Evolutionary conservation across 352 stramenopile species (phyloP).

Genomic region (Phytophthora ohioensis): DNA sequence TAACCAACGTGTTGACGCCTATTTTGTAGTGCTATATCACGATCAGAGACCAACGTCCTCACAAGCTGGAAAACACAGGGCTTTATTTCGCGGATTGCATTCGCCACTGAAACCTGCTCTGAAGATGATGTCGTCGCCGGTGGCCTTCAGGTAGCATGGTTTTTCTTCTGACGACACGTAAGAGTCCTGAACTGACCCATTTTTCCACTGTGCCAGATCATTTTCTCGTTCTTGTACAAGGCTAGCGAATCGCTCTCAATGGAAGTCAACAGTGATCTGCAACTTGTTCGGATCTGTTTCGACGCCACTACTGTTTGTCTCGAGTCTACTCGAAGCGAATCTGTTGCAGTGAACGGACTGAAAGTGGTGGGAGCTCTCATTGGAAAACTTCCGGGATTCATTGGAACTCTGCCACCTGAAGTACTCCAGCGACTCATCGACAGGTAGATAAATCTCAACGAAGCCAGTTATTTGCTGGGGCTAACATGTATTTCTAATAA

Average conservation of each 20-base stretch:
- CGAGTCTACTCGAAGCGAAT: conserved; percentile 34
- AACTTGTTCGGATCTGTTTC: conserved; percentile 39
- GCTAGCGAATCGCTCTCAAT: conserved; percentile 32
- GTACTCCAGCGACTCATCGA: conserved; percentile 42
- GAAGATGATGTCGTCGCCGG: conserved; percentile 38
- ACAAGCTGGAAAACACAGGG: conserved; percentile 38
- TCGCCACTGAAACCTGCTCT: conserved; percentile 26
- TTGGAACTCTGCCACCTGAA: conserved; percentile 32
- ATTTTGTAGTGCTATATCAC: conserved; percentile 37
- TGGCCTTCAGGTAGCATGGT: conserved; percentile 40
- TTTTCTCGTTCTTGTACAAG: conserved; percentile 64
- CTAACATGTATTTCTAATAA: conserved; percentile 10
- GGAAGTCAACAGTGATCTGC: conserved; percentile 27
- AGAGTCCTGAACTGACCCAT: background rate
- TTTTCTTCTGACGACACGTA: background rate
- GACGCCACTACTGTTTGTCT: conserved; percentile 32
- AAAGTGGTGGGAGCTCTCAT: conserved; percentile 69
- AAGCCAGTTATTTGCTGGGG: background rate
- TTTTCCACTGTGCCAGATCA: conserved; percentile 32
- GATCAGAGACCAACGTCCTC: conserved; percentile 30
- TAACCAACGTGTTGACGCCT: background rate
- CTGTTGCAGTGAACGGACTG: conserved; percentile 59
- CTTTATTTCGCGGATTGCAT: conserved; percentile 27
- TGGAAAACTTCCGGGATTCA: conserved; percentile 54
- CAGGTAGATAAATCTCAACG: conserved; percentile 32